Conservation (phyloP, 768 basidiomycete species). For the Suillus placidus region DNA sequence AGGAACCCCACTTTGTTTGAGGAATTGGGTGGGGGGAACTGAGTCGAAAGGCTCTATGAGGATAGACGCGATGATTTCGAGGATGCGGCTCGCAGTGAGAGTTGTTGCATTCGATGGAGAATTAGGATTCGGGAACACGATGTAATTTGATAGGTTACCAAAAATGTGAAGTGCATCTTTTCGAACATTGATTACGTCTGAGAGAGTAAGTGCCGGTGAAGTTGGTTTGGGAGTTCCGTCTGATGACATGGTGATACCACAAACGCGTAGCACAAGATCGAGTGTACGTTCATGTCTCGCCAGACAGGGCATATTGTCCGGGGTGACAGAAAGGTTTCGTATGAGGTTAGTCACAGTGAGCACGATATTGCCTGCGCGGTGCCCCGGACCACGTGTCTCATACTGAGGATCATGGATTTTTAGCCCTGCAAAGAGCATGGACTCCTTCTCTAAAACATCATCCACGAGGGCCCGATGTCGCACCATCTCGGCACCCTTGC, state of each 20-base stretch:
- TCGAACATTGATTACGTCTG: slow-evolving; percentile 72
- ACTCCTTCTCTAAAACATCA: slow-evolving; percentile 57
- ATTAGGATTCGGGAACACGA: slow-evolving; percentile 48
- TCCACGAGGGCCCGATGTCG: slow-evolving; percentile 71
- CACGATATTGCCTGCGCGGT: slow-evolving; percentile 65
- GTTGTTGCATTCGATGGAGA: slow-evolving; percentile 44
- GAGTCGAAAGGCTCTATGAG: slow-evolving; percentile 71
- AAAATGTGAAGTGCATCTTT: slow-evolving; percentile 78
- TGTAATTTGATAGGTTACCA: slow-evolving; percentile 55
- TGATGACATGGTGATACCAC: slow-evolving; percentile 45
- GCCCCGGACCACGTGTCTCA: slow-evolving; percentile 53
- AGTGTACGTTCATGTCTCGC: slow-evolving; percentile 65
- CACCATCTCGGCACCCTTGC: slow-evolving; percentile 42
- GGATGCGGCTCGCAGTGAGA: slow-evolving; percentile 58
- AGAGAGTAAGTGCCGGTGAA: slow-evolving; percentile 64
- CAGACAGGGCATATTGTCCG: slow-evolving; percentile 71
- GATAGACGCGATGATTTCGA: slow-evolving; percentile 73
- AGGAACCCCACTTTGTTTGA: slow-evolving; percentile 54
- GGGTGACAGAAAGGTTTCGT: slow-evolving; percentile 79
- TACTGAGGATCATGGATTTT: slow-evolving; percentile 27
- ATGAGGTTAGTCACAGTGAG: slow-evolving; percentile 77
- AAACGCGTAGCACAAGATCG: slow-evolving; percentile 70
- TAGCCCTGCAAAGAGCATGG: slow-evolving; percentile 61
- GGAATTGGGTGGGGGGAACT: slow-evolving; percentile 58
- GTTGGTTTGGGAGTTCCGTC: slow-evolving; percentile 41